These are phyloP conservation scores for Fraxinus anomala DNA, from an alignment of 257 asterid genomes.

Conservation along the genomic window DNA sequence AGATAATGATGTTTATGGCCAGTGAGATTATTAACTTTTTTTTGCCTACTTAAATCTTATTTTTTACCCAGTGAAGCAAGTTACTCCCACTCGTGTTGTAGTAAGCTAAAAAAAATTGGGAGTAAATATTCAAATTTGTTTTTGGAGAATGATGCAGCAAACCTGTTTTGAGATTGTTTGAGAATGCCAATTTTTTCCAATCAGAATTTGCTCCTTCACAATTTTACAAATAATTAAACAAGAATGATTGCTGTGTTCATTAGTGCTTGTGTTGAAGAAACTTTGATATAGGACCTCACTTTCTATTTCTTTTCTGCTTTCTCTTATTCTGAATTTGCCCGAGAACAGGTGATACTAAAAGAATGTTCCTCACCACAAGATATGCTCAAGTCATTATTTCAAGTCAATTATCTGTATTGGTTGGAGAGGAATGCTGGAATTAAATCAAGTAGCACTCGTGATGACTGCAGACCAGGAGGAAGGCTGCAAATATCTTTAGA, in stretches of 20 bases:
- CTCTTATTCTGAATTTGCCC: constrained; percentile 9
- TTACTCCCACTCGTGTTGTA: background rate
- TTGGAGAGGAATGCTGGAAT: constrained; percentile 88
- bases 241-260: background rate
- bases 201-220: background rate
- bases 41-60: background rate
- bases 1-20: background rate
- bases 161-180: background rate
- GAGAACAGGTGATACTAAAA: constrained; percentile 77
- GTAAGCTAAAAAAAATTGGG: background rate
- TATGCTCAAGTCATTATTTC: constrained; percentile 88
- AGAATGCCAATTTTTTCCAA: background rate
- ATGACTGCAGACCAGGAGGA: constrained; percentile 82
- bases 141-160: background rate
- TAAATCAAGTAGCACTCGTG: constrained; percentile 41
- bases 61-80: background rate
- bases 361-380: constrained; percentile 78
- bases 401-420: constrained; percentile 85
- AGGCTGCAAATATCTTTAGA: constrained; percentile 81
- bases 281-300: background rate
- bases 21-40: background rate
- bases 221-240: background rate
- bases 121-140: background rate
- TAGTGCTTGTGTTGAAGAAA: background rate
- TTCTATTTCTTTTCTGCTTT: constrained; percentile 2